phyloP scores from a whole-genome alignment of 1,284 basidiomycete species.

The Cutaneotrichosporon spelunceum region DNA sequence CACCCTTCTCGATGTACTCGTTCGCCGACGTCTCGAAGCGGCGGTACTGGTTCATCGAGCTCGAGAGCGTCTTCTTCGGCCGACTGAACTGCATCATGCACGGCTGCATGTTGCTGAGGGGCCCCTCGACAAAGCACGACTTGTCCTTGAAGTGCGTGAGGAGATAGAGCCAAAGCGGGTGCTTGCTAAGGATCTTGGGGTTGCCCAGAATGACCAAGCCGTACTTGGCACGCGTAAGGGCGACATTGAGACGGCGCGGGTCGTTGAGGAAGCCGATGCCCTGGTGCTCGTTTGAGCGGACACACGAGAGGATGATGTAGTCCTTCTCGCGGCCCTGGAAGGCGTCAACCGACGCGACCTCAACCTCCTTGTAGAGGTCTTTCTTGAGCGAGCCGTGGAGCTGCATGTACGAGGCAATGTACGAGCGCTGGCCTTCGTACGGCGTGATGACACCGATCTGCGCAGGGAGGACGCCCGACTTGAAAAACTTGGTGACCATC shows the following conservation, averaged over 20 bases:
- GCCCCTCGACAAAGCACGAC: conserved; percentile 89
- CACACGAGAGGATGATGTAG: conserved; percentile 97
- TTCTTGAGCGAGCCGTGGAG: conserved; percentile 97
- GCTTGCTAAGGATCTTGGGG: conserved; percentile 98
- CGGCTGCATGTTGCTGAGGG: conserved; percentile 90
- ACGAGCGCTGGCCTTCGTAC: conserved; percentile 98
- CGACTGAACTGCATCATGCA: conserved; percentile 99
- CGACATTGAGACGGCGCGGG: conserved; percentile 93
- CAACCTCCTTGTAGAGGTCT: conserved; percentile 98
- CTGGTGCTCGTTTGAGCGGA: conserved; percentile 99
- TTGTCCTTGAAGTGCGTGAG: conserved; percentile 99
- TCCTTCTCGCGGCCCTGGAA: conserved; percentile 99
- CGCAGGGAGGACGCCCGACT: conserved; percentile 87
- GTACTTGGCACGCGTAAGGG: conserved; percentile 94
- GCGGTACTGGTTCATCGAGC: conserved; percentile 85
- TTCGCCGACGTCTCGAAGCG: conserved; percentile 71
- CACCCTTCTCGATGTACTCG: conserved; percentile 57
- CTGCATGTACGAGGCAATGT: conserved; percentile 99
- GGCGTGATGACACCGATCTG: conserved; percentile 99
- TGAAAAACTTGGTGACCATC: conserved; percentile 99
- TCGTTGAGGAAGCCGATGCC: conserved; percentile 99
- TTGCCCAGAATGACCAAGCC: conserved; percentile 97
- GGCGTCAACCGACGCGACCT: conserved; percentile 97
- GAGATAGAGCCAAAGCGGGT: conserved; percentile 96
- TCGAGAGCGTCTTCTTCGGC: conserved; percentile 76